Conservation (phyloP, 768 basidiomycete species). For the Podaxis sp. region DNA sequence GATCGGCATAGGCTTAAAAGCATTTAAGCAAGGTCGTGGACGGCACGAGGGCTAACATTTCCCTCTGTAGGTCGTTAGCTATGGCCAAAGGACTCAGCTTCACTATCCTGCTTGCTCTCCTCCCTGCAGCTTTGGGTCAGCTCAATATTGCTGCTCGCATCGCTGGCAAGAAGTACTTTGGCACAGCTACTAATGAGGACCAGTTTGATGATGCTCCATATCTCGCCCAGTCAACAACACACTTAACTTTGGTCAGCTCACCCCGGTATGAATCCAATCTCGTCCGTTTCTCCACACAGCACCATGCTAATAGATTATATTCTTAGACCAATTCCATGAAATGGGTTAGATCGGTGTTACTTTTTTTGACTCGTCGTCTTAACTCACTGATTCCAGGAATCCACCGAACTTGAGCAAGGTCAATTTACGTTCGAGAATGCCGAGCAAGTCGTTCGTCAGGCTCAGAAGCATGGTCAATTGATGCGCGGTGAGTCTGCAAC, state of each 20-base stretch:
- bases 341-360: constrained; percentile 34
- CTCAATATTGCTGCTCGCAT: constrained; percentile 43
- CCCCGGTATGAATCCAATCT: constrained; percentile 22
- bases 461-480: constrained; percentile 40
- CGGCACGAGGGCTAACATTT: neutral
- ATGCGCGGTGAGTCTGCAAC: constrained; percentile 31
- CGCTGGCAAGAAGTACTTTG: constrained; percentile 44
- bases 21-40: neutral
- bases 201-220: constrained; percentile 39
- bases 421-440: constrained; percentile 41
- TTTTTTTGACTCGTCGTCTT: neutral
- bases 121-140: constrained; percentile 32
- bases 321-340: constrained; percentile 45
- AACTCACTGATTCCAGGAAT: constrained; percentile 30
- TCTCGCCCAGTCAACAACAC: constrained; percentile 30
- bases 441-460: constrained; percentile 39
- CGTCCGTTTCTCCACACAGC: neutral
- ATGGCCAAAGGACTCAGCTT: neutral
- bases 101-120: constrained; percentile 3
- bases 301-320: neutral
- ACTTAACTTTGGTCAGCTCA: constrained; percentile 38
- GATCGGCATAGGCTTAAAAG: neutral
- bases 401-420: constrained; percentile 45
- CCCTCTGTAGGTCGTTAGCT: neutral
- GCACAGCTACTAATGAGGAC: constrained; percentile 42